Conservation (phyloP, 169 alveolate genomes). For the Plasmodium knowlesi region DNA sequence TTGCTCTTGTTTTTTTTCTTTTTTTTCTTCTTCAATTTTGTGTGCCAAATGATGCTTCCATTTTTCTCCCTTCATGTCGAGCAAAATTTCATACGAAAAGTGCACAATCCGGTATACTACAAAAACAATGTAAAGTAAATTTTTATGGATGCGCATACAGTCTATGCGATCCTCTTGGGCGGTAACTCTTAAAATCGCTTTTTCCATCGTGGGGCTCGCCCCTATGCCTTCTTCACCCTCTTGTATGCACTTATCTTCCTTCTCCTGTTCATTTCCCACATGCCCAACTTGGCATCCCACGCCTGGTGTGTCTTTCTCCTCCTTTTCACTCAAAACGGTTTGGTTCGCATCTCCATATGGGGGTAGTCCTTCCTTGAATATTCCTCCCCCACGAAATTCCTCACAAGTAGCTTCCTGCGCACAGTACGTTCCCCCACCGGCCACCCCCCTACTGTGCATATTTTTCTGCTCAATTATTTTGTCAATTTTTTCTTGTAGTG, state of each 20-base stretch:
- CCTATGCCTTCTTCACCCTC: not conserved
- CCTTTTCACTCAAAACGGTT: not conserved
- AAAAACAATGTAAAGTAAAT: conserved; percentile 25
- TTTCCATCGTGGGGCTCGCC: not conserved
- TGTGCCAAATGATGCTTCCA: not conserved
- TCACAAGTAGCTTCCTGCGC: not conserved
- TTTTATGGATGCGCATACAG: conserved; percentile 59
- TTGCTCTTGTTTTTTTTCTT: not conserved
- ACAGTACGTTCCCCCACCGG: not conserved
- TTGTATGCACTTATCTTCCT: not conserved
- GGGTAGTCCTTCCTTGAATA: not conserved
- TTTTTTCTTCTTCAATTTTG: not conserved
- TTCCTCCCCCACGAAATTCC: not conserved
- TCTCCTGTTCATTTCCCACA: not conserved
- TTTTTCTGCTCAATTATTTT: conserved; percentile 29
- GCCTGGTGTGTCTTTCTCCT: not conserved
- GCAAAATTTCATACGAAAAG: conserved; percentile 28
- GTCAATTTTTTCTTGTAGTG: not conserved
- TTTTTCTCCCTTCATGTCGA: conserved; percentile 8
- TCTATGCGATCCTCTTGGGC: conserved; percentile 5
- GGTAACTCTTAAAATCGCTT: conserved; percentile 11
- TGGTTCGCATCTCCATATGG: not conserved
- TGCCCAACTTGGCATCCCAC: not conserved
- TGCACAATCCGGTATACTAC: conserved; percentile 31
- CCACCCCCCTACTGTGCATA: not conserved